A percentile compares a stretch with the other conserved stretches of the same genome.
These are phyloP conservation scores for Usnea hakonensis DNA, from an alignment of 495 filamentous ascomycete genomes.

Conservation along the genomic window DNA sequence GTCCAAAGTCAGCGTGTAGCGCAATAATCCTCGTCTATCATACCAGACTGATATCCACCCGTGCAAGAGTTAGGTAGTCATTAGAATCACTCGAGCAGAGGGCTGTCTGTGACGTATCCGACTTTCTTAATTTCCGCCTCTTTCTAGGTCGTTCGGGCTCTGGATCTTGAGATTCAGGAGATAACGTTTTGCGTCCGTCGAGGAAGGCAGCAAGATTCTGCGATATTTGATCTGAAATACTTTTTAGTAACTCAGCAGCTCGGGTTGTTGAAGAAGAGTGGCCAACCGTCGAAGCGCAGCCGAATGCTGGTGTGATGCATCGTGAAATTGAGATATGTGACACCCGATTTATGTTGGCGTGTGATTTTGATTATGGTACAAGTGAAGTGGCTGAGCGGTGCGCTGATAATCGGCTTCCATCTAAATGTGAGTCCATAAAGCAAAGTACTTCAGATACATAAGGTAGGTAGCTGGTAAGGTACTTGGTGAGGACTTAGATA, in stretches of 20 bases:
- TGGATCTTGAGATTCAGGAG: background rate
- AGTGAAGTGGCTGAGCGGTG: background rate
- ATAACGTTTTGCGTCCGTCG: background rate
- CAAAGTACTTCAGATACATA: too few relatives aligned
- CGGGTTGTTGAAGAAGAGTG: background rate
- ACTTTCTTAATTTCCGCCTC: constrained; percentile 6
- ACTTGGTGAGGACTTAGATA: background rate
- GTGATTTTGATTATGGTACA: background rate
- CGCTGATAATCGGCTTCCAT: background rate
- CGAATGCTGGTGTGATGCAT: constrained; percentile 9
- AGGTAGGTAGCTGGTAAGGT: background rate
- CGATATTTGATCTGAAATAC: background rate
- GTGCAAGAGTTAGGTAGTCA: constrained; percentile 17
- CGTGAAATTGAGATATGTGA: background rate
- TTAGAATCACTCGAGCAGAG: background rate
- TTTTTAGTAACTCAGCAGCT: background rate
- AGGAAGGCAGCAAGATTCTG: constrained; percentile 10
- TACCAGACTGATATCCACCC: constrained; percentile 18
- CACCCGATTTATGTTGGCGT: background rate
- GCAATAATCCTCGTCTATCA: background rate
- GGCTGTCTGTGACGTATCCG: background rate
- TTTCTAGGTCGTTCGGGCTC: constrained; percentile 12
- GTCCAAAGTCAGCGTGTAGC: background rate
- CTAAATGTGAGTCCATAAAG: background rate
- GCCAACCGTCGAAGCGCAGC: constrained; percentile 5